Conservation (phyloP, 352 stramenopile species). For the Phytophthora parvispora region DNA sequence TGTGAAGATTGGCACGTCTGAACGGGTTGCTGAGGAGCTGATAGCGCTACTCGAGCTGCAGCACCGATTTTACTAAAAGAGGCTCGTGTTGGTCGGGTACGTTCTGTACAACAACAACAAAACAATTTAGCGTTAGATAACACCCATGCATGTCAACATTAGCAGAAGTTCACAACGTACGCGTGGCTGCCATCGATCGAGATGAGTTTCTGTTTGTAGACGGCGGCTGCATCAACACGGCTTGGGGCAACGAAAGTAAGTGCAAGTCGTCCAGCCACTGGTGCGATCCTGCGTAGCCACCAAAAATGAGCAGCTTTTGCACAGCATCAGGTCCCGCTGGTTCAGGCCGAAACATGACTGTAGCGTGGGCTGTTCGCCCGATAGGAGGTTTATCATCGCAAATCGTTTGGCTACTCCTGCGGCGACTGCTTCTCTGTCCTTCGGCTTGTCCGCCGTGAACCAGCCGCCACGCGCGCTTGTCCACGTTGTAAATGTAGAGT, state of each 20-base stretch:
- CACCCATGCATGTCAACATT: neutral
- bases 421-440: constrained; percentile 2
- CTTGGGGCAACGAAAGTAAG: constrained; percentile 45
- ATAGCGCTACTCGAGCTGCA: constrained; percentile 29
- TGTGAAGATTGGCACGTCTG: constrained; percentile 21
- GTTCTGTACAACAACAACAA: constrained; percentile 23
- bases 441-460: constrained; percentile 15
- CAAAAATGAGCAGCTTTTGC: constrained; percentile 69
- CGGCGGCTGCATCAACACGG: constrained; percentile 26
- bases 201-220: constrained; percentile 19
- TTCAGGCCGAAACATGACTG: constrained; percentile 46
- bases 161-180: constrained; percentile 19
- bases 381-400: constrained; percentile 21
- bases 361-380: constrained; percentile 56
- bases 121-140: constrained; percentile 10
- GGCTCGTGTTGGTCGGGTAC: constrained; percentile 8
- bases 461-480: constrained; percentile 41
- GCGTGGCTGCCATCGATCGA: constrained; percentile 23
- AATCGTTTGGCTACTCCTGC: constrained; percentile 3
- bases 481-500: constrained; percentile 60
- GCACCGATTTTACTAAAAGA: constrained; percentile 6
- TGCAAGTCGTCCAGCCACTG: constrained; percentile 77
- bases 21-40: constrained; percentile 31
- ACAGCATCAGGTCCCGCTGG: constrained; percentile 18
- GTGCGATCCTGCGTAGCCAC: constrained; percentile 69